Conservation (phyloP, 352 stramenopile genomes). For the Blastocystis sp. region DNA sequence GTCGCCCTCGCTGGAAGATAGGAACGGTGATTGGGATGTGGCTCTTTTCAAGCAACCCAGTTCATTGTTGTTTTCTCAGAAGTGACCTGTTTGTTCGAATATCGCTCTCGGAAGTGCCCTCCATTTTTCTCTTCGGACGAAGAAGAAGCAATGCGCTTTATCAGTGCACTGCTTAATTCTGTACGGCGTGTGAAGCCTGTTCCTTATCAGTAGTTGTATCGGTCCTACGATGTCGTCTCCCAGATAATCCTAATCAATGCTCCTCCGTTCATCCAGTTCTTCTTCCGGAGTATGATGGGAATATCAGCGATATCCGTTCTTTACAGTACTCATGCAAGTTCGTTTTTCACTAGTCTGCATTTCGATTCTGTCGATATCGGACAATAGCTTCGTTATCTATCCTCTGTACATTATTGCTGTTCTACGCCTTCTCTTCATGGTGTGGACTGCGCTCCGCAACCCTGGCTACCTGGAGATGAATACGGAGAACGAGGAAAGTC, state of each 20-base stretch:
- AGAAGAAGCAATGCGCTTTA: neutral
- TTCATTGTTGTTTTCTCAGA: neutral
- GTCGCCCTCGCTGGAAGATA: neutral
- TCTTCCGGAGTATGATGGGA: slow-evolving; percentile 50
- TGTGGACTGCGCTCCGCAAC: neutral
- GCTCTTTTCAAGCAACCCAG: neutral
- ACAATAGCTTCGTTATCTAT: neutral
- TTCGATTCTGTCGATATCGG: neutral
- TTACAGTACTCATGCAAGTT: neutral
- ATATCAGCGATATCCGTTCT: neutral
- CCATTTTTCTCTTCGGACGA: neutral
- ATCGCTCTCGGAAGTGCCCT: neutral
- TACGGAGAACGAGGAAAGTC: slow-evolving; percentile 18
- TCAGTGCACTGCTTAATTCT: slow-evolving; percentile 11
- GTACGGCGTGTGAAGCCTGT: neutral
- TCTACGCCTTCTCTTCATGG: slow-evolving; percentile 25
- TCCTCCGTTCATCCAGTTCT: neutral
- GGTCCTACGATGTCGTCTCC: neutral
- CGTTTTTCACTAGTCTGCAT: slow-evolving; percentile 2
- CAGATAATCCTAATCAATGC: slow-evolving; percentile 51
- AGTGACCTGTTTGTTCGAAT: slow-evolving; percentile 10
- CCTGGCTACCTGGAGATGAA: slow-evolving; percentile 21
- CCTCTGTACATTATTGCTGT: neutral
- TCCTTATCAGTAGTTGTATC: neutral
- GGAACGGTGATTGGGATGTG: neutral